Conservation (phyloP, 2,329 filamentous ascomycete species). For the Hansfordia pulvinata region DNA sequence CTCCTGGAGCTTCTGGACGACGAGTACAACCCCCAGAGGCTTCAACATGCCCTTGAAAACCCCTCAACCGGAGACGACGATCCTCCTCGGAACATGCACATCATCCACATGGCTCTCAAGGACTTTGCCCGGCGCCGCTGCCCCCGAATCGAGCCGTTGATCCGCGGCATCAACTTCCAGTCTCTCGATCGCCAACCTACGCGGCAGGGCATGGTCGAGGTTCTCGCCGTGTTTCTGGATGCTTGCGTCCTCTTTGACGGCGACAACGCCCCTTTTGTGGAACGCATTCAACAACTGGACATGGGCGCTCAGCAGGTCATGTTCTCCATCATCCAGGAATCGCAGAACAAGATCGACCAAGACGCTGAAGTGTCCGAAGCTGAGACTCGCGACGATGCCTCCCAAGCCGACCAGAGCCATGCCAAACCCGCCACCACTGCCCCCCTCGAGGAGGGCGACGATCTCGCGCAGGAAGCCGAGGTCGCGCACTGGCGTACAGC, state of each 20-base stretch:
- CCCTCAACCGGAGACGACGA: conserved; percentile 29
- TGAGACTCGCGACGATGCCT: too few species aligned
- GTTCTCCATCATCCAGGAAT: conserved; percentile 20
- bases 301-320: conserved; percentile 22
- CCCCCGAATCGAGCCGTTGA: conserved; percentile 34
- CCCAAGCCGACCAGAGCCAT: too few species aligned
- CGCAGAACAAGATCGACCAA: conserved; percentile 26
- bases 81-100: conserved; percentile 32
- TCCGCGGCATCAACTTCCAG: conserved; percentile 41
- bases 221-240: conserved; percentile 51
- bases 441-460: conserved; percentile 30
- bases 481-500: conserved; percentile 35
- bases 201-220: conserved; percentile 38
- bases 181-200: conserved; percentile 43
- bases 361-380: conserved; percentile 20
- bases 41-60: conserved; percentile 29
- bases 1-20: conserved; percentile 44
- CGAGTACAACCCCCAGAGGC: conserved; percentile 38
- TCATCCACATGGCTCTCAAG: conserved; percentile 38
- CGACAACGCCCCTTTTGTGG: conserved; percentile 38
- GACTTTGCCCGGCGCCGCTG: conserved; percentile 41
- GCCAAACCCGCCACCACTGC: conserved; percentile 15
- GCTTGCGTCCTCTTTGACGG: conserved; percentile 46
- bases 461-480: conserved; percentile 42
- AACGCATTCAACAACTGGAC: conserved; percentile 27